Percentiles rank a stretch among this genome's conserved stretches.
phyloP scores from a whole-genome alignment of 2,329 filamentous ascomycete species.

The Fonsecaea pedrosoi region DNA sequence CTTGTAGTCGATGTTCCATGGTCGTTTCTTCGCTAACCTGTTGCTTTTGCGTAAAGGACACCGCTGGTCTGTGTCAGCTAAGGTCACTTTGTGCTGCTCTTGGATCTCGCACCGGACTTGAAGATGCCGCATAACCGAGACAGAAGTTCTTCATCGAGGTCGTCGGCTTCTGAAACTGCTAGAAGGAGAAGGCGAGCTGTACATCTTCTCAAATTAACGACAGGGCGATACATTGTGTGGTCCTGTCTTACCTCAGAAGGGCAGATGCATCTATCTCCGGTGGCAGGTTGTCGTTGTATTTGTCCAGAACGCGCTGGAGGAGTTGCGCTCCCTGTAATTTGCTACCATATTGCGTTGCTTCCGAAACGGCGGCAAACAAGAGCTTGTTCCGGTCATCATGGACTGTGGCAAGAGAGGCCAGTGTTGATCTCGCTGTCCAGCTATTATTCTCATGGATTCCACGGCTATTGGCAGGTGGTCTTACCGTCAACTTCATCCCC shows the following conservation, averaged over 20 bases:
- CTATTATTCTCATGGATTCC: neutral
- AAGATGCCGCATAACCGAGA: constrained; percentile 34
- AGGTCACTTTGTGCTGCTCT: neutral
- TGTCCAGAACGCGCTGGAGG: constrained; percentile 66
- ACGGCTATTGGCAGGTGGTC: neutral
- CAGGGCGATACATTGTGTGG: neutral
- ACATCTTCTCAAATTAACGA: constrained; percentile 43
- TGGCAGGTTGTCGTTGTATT: constrained; percentile 57
- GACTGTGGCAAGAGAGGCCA: constrained; percentile 27
- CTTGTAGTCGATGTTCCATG: constrained; percentile 13
- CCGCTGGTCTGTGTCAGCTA: constrained; percentile 11
- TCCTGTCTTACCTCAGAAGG: constrained; percentile 54
- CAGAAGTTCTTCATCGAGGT: constrained; percentile 35
- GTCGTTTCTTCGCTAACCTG: neutral
- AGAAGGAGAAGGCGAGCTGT: constrained; percentile 55
- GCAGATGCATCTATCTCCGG: constrained; percentile 65
- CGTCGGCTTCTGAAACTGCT: constrained; percentile 48
- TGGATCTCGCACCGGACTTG: constrained; percentile 21
- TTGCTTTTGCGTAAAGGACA: constrained; percentile 14
- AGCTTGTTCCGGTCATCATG: constrained; percentile 62
- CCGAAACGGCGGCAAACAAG: constrained; percentile 79
- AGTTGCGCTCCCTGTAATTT: constrained; percentile 65
- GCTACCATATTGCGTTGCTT: constrained; percentile 72
- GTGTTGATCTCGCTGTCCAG: constrained; percentile 23
- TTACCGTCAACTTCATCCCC: constrained; percentile 53